Evolutionary conservation across 306 rosid genomes (phyloP).

Genomic region (Vigna reflexopilosa): DNA sequence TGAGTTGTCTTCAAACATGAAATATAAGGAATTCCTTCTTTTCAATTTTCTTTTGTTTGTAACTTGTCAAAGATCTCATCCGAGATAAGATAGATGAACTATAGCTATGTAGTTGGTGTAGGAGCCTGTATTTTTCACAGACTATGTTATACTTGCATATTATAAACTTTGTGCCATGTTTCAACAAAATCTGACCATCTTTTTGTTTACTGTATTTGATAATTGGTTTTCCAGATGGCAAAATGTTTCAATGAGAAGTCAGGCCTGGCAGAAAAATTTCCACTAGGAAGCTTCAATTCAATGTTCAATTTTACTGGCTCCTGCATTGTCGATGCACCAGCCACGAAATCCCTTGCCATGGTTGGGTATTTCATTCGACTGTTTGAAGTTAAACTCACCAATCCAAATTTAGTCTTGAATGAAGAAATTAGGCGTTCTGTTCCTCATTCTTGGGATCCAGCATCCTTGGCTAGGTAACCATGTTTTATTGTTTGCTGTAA

Average conservation of each 20-base stretch:
- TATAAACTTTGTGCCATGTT: not conserved
- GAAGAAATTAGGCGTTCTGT: constrained; percentile 15
- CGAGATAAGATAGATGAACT: not conserved
- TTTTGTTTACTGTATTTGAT: constrained; percentile 19
- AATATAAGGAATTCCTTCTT: not conserved
- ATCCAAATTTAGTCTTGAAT: not conserved
- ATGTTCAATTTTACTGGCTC: constrained; percentile 73
- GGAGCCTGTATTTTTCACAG: not conserved
- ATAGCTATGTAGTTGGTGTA: not conserved
- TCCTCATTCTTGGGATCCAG: constrained; percentile 23
- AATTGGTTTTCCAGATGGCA: constrained; percentile 69
- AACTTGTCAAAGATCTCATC: not conserved
- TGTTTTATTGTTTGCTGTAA: not conserved
- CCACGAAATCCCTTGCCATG: constrained; percentile 65
- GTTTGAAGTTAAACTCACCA: constrained; percentile 5
- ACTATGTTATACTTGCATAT: not conserved
- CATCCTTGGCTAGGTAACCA: constrained; percentile 3
- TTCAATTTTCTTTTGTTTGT: not conserved
- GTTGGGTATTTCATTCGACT: constrained; percentile 14
- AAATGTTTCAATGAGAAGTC: constrained; percentile 73
- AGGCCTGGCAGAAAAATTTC: constrained; percentile 58
- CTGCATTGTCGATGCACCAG: constrained; percentile 72
- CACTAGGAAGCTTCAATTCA: constrained; percentile 73
- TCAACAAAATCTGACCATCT: not conserved
- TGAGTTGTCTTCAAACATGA: too few relatives aligned